Base-by-base conservation (phyloP, 768 basidiomycete genomes). In the Tylopilus balloui region DNA sequence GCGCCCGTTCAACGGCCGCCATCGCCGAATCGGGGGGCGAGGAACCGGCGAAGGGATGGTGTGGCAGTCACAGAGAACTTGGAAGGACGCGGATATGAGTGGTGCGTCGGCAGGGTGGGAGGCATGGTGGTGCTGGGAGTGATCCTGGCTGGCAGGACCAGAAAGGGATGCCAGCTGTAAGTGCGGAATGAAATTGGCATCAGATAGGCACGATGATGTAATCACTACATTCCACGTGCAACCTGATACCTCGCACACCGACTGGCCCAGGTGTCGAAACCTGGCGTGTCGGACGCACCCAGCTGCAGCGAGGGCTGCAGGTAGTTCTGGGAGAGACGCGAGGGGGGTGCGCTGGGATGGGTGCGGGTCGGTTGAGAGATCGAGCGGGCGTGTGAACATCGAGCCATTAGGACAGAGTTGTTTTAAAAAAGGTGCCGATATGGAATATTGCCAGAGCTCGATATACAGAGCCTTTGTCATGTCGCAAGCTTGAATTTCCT, bases 381-480 rank as follows among this genome's bases (percentile, higher is more conserved):
- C 54, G 21, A 29, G 40, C 23, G 29, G 37, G 50, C 67, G 66
- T 67, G 66, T 57, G 66, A 67, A 69, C 45, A 44, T 55, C 29
- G 51, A 32, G 51, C 53, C 38, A 31, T 68, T 65, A 58, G 54
- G 57, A 64, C 54, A 62, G 56, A 59, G 56, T 53, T 57, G 65
- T 53, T n/a, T 54, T 60, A 63, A 67, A 68, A 67, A 64, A 67
- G 58, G 55, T 67, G 65, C 66, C 63, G 67, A 69, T 67, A 67
- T 66, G 63, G 66, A 66, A 67, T 67, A 69, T 68, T 63, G 65
- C 56, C 61, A 63, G 65, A 65, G 63, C 66, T 63, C 67, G 63
- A 67, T 67, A 69, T 67, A 67, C 66, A 61, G 61, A 57, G 66
- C 68, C 66, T 67, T 67, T 67, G 66, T 67, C 66, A 67, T 67